phyloP scores from a whole-genome alignment of 2,329 filamentous ascomycete species.

The Shiraia bambusicola region DNA sequence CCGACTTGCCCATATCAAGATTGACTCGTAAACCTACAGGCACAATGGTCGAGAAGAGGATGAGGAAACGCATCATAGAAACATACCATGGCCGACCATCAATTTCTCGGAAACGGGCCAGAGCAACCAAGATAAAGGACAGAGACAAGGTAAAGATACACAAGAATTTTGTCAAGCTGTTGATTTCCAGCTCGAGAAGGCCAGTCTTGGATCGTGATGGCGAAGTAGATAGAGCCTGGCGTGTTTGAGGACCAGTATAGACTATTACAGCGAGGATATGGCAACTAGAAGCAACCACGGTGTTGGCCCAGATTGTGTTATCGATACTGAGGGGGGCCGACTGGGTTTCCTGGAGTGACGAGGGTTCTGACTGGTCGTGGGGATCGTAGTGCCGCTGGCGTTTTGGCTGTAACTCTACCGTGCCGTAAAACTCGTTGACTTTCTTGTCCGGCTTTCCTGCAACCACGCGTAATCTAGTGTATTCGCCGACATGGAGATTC shows the following conservation, averaged over 20 bases:
- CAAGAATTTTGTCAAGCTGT: constrained; percentile 92
- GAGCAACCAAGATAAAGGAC: constrained; percentile 82
- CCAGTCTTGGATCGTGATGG: constrained; percentile 92
- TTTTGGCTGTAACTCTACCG: constrained; percentile 69
- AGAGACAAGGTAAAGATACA: constrained; percentile 84
- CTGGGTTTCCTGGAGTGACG: constrained; percentile 37
- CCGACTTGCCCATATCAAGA: constrained; percentile 93
- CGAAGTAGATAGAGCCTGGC: constrained; percentile 89
- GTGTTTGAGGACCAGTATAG: constrained; percentile 92
- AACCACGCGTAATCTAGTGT: constrained; percentile 66
- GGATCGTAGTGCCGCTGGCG: constrained; percentile 52
- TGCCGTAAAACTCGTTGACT: constrained; percentile 94
- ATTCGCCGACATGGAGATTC: constrained; percentile 69
- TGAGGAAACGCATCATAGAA: constrained; percentile 96
- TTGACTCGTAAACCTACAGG: constrained; percentile 96
- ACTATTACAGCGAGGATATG: constrained; percentile 86
- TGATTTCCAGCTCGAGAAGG: constrained; percentile 92
- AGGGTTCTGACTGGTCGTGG: constrained; percentile 30
- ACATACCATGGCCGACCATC: constrained; percentile 81
- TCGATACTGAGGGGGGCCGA: constrained; percentile 84
- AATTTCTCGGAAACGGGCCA: constrained; percentile 75
- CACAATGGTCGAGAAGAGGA: constrained; percentile 98
- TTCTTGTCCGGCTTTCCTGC: constrained; percentile 90
- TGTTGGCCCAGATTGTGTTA: constrained; percentile 98
- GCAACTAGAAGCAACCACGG: constrained; percentile 89